Evolutionary conservation across 805 yeast species (phyloP), one percentile per base, ranked within the genome.

Genomic region (Wickerhamiella dianesei): DNA sequence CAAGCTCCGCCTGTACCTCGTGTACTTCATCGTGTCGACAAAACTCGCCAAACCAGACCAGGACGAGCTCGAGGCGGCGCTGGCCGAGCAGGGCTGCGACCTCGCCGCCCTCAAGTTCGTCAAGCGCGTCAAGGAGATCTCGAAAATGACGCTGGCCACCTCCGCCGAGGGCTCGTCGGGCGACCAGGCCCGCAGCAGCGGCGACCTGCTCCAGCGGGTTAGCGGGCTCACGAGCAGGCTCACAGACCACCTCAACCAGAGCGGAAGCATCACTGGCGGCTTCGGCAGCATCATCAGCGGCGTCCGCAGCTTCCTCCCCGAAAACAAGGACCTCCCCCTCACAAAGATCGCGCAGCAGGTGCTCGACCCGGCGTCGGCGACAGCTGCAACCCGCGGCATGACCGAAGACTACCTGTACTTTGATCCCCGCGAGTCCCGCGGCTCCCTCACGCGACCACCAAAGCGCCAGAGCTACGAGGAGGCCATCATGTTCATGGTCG

Each of bases 311-410:
- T 68, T 89, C 44, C 67, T 92, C 50, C 96, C 97, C 0, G 92
- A 83, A 50, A 84, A 83, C 66, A 82, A 84, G 57, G 81, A 80
- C 45, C 75, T 89, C 58, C 95, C 97, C 16, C 74, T 92, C 41
- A 89, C 97, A 3, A 82, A 81, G 57, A 76, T 92, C 25, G 94
- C 88, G 8, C 96, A 88, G 64, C 82, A 95, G 2, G 76, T 92
- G 16, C 80, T 87, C 83, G 94, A 85, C 52, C 96, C 97, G 5
- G 19, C 48, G 14, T 50, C 69, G 12, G 72, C 71, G 49, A 76
- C 87, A 3, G 70, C 78, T 43, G 85, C 95, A 0, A 36, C 47
- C 6, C 40, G 20, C 40, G 21, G 40, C 44, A 40, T 57, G 20
- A 49, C 56, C 21, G 97, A 88, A 60, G 94, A 85, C 53, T 92